Evolutionary conservation across 1,139 yeast genomes (phyloP), one percentile per base, ranked within the genome.

Genomic region (Debaryomyces sp.): DNA sequence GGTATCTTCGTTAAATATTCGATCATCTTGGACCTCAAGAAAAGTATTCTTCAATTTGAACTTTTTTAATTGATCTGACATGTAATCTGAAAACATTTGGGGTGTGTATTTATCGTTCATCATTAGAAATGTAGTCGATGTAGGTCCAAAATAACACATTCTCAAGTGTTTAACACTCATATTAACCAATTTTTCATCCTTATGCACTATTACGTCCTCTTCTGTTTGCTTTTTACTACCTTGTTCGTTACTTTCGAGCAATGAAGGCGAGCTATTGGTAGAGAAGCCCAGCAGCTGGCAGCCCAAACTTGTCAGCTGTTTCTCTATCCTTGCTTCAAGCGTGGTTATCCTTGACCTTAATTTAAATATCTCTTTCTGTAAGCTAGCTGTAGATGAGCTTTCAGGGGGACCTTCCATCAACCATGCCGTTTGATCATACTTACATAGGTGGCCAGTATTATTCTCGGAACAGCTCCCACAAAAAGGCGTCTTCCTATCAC

Each of bases 401-500:
- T 27, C 30, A 27, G 30, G 2, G 30, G 30, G 13, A n/a, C 30
- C 30, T 27, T 27, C 30, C 30, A 27, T 27, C n/a, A 27, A 27
- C 52, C 59, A 55, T 2, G 57, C 52, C 18, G 54, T 57, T 3
- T 46, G 43, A 8, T 61, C 66, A 53, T 67, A 69, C 15, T 52
- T 57, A 51, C 74, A 69, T 12, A 52, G 26, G 18, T 54, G 46
- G 22, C 54, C 55, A 9, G 56, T 46, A 8, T 54, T 53, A 46
- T 57, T 55, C 45, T 57, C 58, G 1, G 58, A 51, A 53, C 74
- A 69, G 10, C 57, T 55, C 8, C 62, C 52, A 48, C 74, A 59
- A 42, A 38, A 61, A 4, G 74, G 74, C 38, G 55, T 60, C 10
- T 52, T 52, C 40, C 65, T 56, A 40, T 69, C 72, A 54, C 74